Percentiles rank a stretch among this genome's conserved stretches.
phyloP scores from a whole-genome alignment of 129 eudicot genomes.

The Saposhnikovia divaricata region DNA sequence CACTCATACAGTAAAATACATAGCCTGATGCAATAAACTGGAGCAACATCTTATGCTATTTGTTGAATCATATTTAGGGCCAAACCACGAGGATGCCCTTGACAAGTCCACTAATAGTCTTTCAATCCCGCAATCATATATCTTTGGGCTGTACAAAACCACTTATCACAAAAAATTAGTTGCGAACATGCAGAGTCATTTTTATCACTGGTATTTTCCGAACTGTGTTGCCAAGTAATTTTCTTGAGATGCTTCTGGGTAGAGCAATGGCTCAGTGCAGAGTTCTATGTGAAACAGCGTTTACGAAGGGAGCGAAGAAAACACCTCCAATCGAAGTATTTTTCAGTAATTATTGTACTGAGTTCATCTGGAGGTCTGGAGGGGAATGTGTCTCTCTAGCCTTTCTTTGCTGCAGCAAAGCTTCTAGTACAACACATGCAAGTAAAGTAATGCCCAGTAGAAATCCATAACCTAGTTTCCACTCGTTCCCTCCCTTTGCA shows the following conservation, averaged over 20 bases:
- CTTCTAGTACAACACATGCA: constrained; percentile 49
- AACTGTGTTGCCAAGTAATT: background rate
- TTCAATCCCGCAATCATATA: background rate
- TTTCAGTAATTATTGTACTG: constrained; percentile 8
- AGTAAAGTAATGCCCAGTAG: constrained; percentile 44
- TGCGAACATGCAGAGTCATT: background rate
- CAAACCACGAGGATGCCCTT: background rate
- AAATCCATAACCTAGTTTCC: constrained; percentile 87
- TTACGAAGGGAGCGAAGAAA: background rate
- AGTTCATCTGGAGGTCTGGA: constrained; percentile 47
- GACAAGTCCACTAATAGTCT: background rate
- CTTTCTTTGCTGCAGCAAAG: constrained; percentile 43
- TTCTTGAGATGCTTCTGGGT: background rate
- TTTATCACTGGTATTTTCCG: background rate
- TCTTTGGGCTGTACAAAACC: background rate
- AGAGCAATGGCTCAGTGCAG: background rate
- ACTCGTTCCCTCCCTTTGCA: constrained; percentile 56
- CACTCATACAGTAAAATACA: background rate
- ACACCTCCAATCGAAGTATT: background rate
- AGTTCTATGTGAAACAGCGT: background rate
- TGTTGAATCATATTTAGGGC: background rate
- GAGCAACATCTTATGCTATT: background rate
- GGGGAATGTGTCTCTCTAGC: constrained; percentile 28
- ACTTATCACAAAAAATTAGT: too few relatives aligned
- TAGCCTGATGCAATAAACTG: background rate